A percentile compares a stretch with the other conserved stretches of the same genome.
phyloP scores from a whole-genome alignment of 345 rosid genomes.

The Sonneratia alba region DNA sequence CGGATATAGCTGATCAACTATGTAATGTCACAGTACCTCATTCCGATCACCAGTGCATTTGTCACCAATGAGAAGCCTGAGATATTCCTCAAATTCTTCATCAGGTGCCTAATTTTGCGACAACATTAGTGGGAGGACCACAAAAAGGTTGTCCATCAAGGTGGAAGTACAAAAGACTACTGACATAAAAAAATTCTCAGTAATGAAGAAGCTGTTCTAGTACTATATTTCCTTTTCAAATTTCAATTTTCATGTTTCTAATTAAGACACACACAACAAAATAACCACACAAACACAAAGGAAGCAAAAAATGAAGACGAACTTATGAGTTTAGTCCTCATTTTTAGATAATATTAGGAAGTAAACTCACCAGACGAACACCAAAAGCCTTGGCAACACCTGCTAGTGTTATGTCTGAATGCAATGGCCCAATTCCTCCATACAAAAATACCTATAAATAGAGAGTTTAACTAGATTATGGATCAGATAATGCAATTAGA shows the following conservation, averaged over 20 bases:
- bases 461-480: not conserved
- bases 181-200: not conserved
- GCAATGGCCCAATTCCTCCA: constrained; percentile 95
- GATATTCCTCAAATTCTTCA: constrained; percentile 96
- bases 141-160: not conserved
- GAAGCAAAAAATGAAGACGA: constrained; percentile 7
- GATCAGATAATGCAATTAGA: not conserved
- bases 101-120: constrained; percentile 66
- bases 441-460: constrained; percentile 60
- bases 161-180: not conserved
- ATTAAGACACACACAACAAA: not conserved
- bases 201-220: not conserved
- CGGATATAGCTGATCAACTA: not conserved
- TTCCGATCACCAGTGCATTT: constrained; percentile 83
- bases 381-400: constrained; percentile 99
- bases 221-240: not conserved
- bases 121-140: not conserved
- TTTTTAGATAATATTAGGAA: not conserved
- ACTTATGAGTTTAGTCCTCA: not conserved
- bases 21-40: constrained; percentile 46
- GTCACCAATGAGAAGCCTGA: constrained; percentile 62
- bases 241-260: not conserved
- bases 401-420: constrained; percentile 82
- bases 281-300: not conserved
- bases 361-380: constrained; percentile 66